Evolutionary conservation across 441 rosid genomes (phyloP).

Genomic region (Melastoma candidum): DNA sequence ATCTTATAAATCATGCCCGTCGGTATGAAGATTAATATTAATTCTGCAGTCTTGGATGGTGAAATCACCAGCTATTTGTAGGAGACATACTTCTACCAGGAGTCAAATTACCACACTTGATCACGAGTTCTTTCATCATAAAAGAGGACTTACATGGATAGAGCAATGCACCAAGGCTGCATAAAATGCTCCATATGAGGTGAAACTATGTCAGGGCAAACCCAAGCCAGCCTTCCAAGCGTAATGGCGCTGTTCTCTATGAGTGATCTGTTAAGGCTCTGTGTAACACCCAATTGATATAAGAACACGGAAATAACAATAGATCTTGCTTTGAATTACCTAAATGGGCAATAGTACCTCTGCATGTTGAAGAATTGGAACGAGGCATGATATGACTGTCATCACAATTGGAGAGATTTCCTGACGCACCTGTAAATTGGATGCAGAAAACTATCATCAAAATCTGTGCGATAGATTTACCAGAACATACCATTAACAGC

Average conservation of each 20-base stretch:
- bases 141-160: slow-evolving; percentile 37
- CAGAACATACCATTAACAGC: neutral
- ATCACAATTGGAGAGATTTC: slow-evolving; percentile 87
- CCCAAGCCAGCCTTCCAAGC: slow-evolving; percentile 97
- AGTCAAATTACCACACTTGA: neutral
- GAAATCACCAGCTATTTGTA: neutral
- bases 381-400: slow-evolving; percentile 65
- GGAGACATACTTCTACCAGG: neutral
- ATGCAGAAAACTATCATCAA: neutral
- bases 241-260: slow-evolving; percentile 96
- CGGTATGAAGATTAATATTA: too few species aligned
- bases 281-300: slow-evolving; percentile 19
- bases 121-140: too few species aligned
- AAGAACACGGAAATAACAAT: slow-evolving; percentile 1
- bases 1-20: too few species aligned
- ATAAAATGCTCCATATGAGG: slow-evolving; percentile 95
- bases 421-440: slow-evolving; percentile 58
- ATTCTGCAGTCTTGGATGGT: too few species aligned
- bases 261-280: slow-evolving; percentile 81
- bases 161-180: slow-evolving; percentile 82
- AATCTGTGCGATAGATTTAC: neutral
- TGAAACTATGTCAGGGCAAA: slow-evolving; percentile 87
- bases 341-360: slow-evolving; percentile 39
- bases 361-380: slow-evolving; percentile 72
- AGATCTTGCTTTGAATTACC: neutral